Percentiles rank a stretch among this genome's conserved stretches.
phyloP scores from a whole-genome alignment of 1,284 basidiomycete species.

The Xerocomus amazonicus region DNA sequence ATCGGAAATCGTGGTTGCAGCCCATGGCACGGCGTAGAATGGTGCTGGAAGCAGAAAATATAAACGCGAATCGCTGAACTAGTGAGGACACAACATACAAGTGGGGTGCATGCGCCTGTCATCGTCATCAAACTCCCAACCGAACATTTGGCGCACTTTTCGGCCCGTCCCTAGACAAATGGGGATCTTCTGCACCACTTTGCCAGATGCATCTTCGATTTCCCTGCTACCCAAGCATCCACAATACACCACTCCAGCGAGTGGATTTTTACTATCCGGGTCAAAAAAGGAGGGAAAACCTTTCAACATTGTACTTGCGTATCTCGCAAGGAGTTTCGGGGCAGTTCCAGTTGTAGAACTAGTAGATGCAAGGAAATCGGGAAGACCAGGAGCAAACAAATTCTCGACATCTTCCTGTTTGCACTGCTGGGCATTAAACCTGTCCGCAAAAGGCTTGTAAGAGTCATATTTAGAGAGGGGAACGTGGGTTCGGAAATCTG shows the following conservation, averaged over 20 bases:
- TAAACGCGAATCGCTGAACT: background rate
- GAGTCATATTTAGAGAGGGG: slow-evolving; percentile 14
- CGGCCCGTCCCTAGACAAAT: slow-evolving; percentile 7
- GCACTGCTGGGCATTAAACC: slow-evolving; percentile 12
- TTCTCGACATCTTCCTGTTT: slow-evolving; percentile 1
- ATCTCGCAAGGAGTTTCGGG: background rate
- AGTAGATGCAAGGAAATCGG: background rate
- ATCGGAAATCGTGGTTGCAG: slow-evolving; percentile 11
- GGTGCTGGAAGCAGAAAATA: slow-evolving; percentile 5
- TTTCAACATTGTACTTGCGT: too few species aligned
- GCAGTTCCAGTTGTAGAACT: background rate
- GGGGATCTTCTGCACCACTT: slow-evolving; percentile 11
- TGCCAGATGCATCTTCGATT: slow-evolving; percentile 9
- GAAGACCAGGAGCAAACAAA: background rate
- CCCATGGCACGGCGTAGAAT: slow-evolving; percentile 16
- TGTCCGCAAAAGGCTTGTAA: slow-evolving; percentile 18
- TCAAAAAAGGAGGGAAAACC: background rate
- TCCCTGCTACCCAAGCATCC: slow-evolving; percentile 7
- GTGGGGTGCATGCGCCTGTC: slow-evolving; percentile 2
- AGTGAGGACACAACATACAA: slow-evolving; percentile 1
- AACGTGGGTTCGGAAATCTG: slow-evolving; percentile 12
- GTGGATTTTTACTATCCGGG: background rate
- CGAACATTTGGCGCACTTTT: slow-evolving; percentile 2
- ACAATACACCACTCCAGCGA: slow-evolving; percentile 3
- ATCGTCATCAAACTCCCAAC: slow-evolving; percentile 12